Evolutionary conservation across 176 grass and related monocot genomes (phyloP).

Genomic region (sorghum (Sorghum bicolor)): Sorghum_bicolor_NCBIv3 NC_012871.2:69869001-69869500

Average conservation of each 20-base stretch:
- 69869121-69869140: not conserved
- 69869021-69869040: not conserved
- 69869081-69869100: not conserved
- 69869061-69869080: constrained; percentile 1
- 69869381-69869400: too few species aligned
- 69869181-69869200: not conserved
- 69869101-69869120: not conserved
- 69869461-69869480: too few species aligned
- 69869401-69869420: too few species aligned
- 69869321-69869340: too few species aligned
- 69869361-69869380: too few species aligned
- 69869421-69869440: too few species aligned
- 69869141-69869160: not conserved
- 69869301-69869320: too few species aligned
- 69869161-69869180: not conserved
- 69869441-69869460: too few species aligned
- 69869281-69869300: too few species aligned
- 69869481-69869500: too few species aligned
- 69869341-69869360: too few species aligned
- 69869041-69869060: not conserved
- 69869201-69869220: not conserved
- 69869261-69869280: not conserved
- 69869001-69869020: not conserved
- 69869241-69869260: not conserved
- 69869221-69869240: not conserved